phyloP scores from a whole-genome alignment of 2,329 filamentous ascomycete genomes.

The Fusarium nematophilum region DNA sequence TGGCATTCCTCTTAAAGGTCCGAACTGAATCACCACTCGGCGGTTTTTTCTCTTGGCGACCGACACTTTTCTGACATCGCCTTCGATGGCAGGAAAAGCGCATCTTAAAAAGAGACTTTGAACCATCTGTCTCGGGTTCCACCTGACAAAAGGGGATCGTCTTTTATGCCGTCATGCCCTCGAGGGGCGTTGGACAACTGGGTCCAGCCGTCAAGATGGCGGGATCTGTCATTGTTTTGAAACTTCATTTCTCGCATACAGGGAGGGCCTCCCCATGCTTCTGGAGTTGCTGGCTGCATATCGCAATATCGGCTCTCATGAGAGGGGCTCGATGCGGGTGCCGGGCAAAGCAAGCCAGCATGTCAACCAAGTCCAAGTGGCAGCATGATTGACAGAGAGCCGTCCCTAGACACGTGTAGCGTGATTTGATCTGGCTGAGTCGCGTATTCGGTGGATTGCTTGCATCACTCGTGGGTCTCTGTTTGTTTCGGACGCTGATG shows the following conservation, averaged over 20 bases:
- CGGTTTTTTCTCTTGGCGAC: conserved; percentile 3
- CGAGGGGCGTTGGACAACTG: background rate
- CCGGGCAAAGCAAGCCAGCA: background rate
- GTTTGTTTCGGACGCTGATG: conserved; percentile 4
- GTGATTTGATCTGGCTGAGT: conserved; percentile 1
- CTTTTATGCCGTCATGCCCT: conserved; percentile 36
- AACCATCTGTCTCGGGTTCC: conserved; percentile 15
- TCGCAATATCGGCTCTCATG: conserved; percentile 16
- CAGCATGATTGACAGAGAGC: conserved; percentile 7
- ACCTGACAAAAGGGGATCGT: conserved; percentile 33
- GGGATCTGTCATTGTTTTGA: conserved; percentile 14
- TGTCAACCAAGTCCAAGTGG: background rate
- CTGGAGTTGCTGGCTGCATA: conserved; percentile 16
- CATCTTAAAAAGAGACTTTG: conserved; percentile 9
- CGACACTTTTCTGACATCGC: background rate
- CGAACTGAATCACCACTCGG: background rate
- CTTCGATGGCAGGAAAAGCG: too few species aligned
- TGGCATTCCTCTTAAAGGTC: conserved; percentile 1
- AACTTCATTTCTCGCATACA: conserved; percentile 28
- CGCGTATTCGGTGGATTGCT: conserved; percentile 2
- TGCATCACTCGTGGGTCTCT: conserved; percentile 13
- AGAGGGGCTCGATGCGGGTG: conserved; percentile 1
- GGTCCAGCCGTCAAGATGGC: conserved; percentile 18
- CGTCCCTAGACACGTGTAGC: conserved; percentile 5
- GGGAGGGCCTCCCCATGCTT: conserved; percentile 27